Percentiles rank a stretch among this genome's conserved stretches.
These are phyloP conservation scores for Mortierella sp. DNA, from an alignment of 371 early-diverging fungal species.

Conservation along the genomic window DNA sequence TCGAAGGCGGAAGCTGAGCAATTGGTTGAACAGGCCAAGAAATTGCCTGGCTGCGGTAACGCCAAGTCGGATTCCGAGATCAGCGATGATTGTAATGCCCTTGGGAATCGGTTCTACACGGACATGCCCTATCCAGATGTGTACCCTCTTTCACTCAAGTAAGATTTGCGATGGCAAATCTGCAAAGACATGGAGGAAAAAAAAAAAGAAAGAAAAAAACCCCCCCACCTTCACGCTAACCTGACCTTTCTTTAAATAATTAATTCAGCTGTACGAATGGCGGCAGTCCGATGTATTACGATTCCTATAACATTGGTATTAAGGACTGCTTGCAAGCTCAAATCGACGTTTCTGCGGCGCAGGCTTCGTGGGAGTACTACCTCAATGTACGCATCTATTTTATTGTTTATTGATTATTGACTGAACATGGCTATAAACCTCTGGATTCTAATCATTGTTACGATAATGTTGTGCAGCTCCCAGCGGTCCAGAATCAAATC, in stretches of 20 bases:
- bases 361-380: background rate
- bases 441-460: too few species aligned
- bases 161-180: background rate
- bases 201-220: too few species aligned
- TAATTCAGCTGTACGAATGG: background rate
- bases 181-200: too few species aligned
- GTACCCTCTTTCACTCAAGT: background rate
- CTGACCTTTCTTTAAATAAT: background rate
- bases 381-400: background rate
- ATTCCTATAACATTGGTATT: background rate
- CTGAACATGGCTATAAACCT: too few species aligned
- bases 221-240: too few species aligned
- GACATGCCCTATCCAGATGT: background rate
- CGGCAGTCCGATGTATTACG: background rate
- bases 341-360: background rate
- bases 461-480: background rate
- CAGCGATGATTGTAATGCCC: background rate
- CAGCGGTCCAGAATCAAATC: background rate
- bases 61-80: background rate
- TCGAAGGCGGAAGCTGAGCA: background rate
- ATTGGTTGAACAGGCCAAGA: background rate
- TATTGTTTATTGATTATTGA: background rate
- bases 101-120: background rate
- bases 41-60: background rate
- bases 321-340: background rate